These are phyloP conservation scores for Fonsecaea erecta DNA, from an alignment of 2,329 filamentous ascomycete species.

Conservation along the genomic window DNA sequence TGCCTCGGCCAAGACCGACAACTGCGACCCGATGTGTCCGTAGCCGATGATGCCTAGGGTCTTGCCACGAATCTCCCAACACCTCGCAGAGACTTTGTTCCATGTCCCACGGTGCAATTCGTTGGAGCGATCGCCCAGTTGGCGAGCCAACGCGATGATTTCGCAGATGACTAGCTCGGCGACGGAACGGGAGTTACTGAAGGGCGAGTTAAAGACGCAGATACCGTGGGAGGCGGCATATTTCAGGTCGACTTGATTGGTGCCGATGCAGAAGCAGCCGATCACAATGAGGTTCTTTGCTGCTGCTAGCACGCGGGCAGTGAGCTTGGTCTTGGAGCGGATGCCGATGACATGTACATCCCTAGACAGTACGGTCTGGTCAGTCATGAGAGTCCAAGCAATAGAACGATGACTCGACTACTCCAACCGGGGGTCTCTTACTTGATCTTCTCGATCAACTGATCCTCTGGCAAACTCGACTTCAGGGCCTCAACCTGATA, in stretches of 20 bases:
- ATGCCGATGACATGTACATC: conserved; percentile 98
- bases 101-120: conserved; percentile 94
- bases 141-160: conserved; percentile 88
- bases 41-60: conserved; percentile 97
- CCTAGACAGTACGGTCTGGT: conserved; percentile 50
- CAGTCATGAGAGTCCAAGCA: background rate
- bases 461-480: conserved; percentile 84
- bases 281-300: conserved; percentile 95
- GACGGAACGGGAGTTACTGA: conserved; percentile 95
- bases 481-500: conserved; percentile 96
- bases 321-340: conserved; percentile 95
- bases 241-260: conserved; percentile 88
- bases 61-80: conserved; percentile 98
- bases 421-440: conserved; percentile 46
- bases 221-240: conserved; percentile 84
- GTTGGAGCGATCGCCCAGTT: conserved; percentile 88
- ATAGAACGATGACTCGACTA: background rate
- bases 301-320: conserved; percentile 78
- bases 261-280: conserved; percentile 98
- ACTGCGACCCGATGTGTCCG: conserved; percentile 93
- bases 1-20: conserved; percentile 92
- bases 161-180: conserved; percentile 94
- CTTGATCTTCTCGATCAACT: conserved; percentile 97
- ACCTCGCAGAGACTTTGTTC: conserved; percentile 97
- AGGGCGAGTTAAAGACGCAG: conserved; percentile 98